A percentile compares a stretch with the other conserved stretches of the same genome.
phyloP scores from a whole-genome alignment of 2,329 filamentous ascomycete genomes.

The Fusarium illudens region DNA sequence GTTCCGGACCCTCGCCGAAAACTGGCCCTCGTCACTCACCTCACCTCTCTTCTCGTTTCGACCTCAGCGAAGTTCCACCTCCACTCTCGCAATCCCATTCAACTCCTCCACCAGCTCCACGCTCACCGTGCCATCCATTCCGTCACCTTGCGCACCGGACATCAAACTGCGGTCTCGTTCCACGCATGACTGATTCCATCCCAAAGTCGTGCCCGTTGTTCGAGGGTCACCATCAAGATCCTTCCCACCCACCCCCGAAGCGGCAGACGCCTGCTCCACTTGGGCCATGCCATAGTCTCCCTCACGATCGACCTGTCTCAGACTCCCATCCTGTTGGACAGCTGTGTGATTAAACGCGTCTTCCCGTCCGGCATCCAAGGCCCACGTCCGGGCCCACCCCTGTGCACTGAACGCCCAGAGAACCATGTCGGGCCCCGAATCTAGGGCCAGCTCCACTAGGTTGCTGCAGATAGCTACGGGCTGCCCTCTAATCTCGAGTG shows the following conservation, averaged over 20 bases:
- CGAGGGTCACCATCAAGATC: conserved; percentile 15
- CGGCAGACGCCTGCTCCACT: not conserved
- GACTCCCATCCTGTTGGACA: conserved; percentile 45
- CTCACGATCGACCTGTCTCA: conserved; percentile 45
- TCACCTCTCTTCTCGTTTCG: conserved; percentile 1
- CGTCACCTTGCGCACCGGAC: conserved; percentile 23
- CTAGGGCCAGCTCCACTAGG: conserved; percentile 46
- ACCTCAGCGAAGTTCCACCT: conserved; percentile 48
- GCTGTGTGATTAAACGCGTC: conserved; percentile 27
- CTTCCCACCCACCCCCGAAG: conserved; percentile 8
- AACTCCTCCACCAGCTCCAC: conserved; percentile 48
- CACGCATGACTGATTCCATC: conserved; percentile 4
- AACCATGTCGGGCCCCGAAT: conserved; percentile 46
- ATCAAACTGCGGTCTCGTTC: conserved; percentile 26
- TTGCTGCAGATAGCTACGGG: conserved; percentile 44
- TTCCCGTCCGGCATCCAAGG: conserved; percentile 37
- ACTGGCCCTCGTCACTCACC: not conserved
- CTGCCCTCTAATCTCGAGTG: conserved; percentile 46
- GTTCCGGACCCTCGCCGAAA: conserved; percentile 20
- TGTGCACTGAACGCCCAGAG: conserved; percentile 48
- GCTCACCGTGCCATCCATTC: conserved; percentile 37
- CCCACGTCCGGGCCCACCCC: conserved; percentile 48
- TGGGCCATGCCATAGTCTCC: conserved; percentile 44
- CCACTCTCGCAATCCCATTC: conserved; percentile 49
- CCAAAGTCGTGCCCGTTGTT: conserved; percentile 3